Conservation (phyloP, 306 rosid species). For the Cucumis cinereus region DNA sequence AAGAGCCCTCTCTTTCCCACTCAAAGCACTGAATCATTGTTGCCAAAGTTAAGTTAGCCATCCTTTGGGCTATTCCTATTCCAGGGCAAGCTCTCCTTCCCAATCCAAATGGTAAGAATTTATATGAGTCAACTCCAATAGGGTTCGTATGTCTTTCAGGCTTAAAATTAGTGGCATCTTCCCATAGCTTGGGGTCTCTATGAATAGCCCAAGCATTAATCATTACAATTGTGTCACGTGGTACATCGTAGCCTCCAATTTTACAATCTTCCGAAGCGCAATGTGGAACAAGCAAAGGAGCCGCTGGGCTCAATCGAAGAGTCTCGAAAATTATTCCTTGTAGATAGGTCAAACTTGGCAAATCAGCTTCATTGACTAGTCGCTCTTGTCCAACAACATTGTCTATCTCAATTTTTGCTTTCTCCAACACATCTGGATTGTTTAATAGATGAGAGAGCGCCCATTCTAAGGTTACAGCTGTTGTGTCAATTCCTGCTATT, state of each 20-base stretch:
- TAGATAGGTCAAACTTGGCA: neutral
- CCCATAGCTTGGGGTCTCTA: neutral
- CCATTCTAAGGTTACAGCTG: neutral
- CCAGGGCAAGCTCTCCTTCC: constrained; percentile 4
- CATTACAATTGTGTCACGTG: neutral
- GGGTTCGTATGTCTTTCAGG: neutral
- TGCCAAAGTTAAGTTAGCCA: neutral
- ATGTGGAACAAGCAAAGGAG: neutral
- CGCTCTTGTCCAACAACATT: neutral
- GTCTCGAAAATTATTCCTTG: neutral
- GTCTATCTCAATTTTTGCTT: neutral
- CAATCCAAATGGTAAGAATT: neutral
- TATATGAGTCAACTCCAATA: neutral
- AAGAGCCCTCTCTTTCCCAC: neutral
- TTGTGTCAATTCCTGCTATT: neutral
- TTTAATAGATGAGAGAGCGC: neutral
- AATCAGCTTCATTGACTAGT: neutral
- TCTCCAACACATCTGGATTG: neutral
- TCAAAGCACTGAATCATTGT: neutral
- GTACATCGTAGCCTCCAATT: neutral
- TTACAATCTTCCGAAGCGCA: neutral
- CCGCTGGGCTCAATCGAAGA: neutral
- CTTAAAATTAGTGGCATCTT: neutral
- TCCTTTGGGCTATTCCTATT: neutral
- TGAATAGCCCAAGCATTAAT: neutral